These are phyloP conservation scores for Wickerhamomyces mucosus DNA, from an alignment of 805 yeast genomes.

Conservation along the genomic window DNA sequence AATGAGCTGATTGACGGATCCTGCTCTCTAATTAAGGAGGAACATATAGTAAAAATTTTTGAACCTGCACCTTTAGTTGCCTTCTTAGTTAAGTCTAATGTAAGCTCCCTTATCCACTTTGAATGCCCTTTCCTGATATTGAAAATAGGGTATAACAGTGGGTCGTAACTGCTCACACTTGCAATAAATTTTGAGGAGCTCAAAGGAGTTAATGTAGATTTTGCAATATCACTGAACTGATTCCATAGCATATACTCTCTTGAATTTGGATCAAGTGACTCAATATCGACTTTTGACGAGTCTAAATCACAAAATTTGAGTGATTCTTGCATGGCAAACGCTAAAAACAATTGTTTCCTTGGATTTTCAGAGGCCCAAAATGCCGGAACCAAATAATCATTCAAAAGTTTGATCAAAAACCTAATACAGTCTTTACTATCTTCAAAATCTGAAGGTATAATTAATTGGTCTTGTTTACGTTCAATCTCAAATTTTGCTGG, in stretches of 20 bases:
- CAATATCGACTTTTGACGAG: slow-evolving; percentile 23
- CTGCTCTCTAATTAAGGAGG: slow-evolving; percentile 57
- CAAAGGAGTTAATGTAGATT: slow-evolving; percentile 67
- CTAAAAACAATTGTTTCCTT: slow-evolving; percentile 69
- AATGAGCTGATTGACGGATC: slow-evolving; percentile 63
- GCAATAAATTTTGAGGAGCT: slow-evolving; percentile 60
- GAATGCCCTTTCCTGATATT: slow-evolving; percentile 44
- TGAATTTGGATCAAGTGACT: slow-evolving; percentile 14
- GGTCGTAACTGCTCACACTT: slow-evolving; percentile 34
- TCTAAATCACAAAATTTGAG: slow-evolving; percentile 51
- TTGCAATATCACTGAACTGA: slow-evolving; percentile 53
- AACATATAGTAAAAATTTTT: slow-evolving; percentile 50
- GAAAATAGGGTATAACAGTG: slow-evolving; percentile 56
- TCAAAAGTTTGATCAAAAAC: slow-evolving; percentile 57
- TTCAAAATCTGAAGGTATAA: slow-evolving; percentile 54
- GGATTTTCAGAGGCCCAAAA: slow-evolving; percentile 92
- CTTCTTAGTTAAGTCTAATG: slow-evolving; percentile 54
- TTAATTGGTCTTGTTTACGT: slow-evolving; percentile 30
- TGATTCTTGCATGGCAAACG: slow-evolving; percentile 83
- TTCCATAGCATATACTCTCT: slow-evolving; percentile 43
- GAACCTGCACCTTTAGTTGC: slow-evolving; percentile 17
- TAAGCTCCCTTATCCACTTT: slow-evolving; percentile 64
- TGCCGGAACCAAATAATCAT: slow-evolving; percentile 64
- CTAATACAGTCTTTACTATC: slow-evolving; percentile 51
- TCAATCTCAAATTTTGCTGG: slow-evolving; percentile 41